Conservation (phyloP, 2,329 filamentous ascomycete genomes). For the Anisogramma anomala region DNA sequence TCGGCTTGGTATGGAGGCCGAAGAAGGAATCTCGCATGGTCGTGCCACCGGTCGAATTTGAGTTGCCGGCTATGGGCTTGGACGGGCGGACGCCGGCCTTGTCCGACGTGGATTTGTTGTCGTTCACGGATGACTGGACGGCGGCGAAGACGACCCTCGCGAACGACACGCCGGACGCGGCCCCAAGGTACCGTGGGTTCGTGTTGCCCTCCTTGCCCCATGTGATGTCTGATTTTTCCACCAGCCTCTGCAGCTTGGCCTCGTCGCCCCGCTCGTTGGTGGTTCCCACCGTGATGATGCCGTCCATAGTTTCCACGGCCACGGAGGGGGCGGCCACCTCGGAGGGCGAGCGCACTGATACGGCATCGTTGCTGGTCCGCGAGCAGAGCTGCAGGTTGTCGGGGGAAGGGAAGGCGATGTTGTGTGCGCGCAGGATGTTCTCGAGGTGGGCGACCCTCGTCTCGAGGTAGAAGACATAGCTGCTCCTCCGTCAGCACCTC, state of each 20-base stretch:
- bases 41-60: slow-evolving; percentile 45
- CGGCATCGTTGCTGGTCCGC: slow-evolving; percentile 30
- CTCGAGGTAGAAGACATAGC: slow-evolving; percentile 93
- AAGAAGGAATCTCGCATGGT: slow-evolving; percentile 96
- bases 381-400: slow-evolving; percentile 55
- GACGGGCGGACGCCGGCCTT: slow-evolving; percentile 49
- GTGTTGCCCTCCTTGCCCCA: slow-evolving; percentile 39
- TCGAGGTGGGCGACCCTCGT: slow-evolving; percentile 77
- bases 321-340: slow-evolving; percentile 23
- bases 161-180: slow-evolving; percentile 85
- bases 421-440: slow-evolving; percentile 55
- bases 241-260: slow-evolving; percentile 52
- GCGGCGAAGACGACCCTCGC: slow-evolving; percentile 88
- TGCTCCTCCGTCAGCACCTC: slow-evolving; percentile 22
- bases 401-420: slow-evolving; percentile 61
- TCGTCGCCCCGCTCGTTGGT: slow-evolving; percentile 41
- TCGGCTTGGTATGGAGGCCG: slow-evolving; percentile 83
- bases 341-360: slow-evolving; percentile 23
- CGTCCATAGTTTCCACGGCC: slow-evolving; percentile 24
- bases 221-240: slow-evolving; percentile 39
- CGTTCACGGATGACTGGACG: slow-evolving; percentile 60
- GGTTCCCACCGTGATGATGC: slow-evolving; percentile 22
- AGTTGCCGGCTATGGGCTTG: slow-evolving; percentile 37
- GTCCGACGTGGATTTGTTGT: slow-evolving; percentile 56
- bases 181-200: slow-evolving; percentile 71